Conservation (phyloP, 148 eudicot species). For the Bassia scoparia region DNA sequence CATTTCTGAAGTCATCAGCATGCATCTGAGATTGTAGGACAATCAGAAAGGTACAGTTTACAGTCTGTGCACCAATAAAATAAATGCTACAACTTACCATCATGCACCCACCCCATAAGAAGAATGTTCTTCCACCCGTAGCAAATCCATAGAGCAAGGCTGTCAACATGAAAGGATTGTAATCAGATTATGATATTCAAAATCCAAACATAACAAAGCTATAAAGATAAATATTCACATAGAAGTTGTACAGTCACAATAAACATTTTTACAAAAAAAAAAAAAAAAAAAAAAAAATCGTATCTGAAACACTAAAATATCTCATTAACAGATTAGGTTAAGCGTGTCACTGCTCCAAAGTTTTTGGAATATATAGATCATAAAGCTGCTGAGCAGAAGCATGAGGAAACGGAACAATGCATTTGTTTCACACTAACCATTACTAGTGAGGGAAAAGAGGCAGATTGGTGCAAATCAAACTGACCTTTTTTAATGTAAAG, state of each 20-base stretch:
- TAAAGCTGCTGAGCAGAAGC: background rate
- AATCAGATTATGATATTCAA: too few relatives aligned
- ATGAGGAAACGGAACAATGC: background rate
- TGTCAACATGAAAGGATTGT: too few relatives aligned
- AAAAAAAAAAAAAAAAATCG: background rate
- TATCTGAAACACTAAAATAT: background rate
- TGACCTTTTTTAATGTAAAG: too few relatives aligned
- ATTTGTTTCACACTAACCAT: background rate
- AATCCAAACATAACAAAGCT: constrained; percentile 16
- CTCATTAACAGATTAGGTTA: background rate
- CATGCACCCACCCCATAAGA: constrained; percentile 99
- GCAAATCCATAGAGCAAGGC: constrained; percentile 99
- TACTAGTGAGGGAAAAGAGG: too few relatives aligned
- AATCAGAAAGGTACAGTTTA: constrained; percentile 3
- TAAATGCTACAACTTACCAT: constrained; percentile 57
- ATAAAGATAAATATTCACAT: background rate
- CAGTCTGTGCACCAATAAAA: constrained; percentile 9
- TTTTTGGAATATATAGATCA: background rate
- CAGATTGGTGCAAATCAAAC: too few relatives aligned
- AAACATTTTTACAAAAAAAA: too few relatives aligned
- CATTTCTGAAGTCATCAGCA: constrained; percentile 89
- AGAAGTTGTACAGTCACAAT: background rate
- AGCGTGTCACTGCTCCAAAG: background rate
- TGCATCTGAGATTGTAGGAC: constrained; percentile 64
- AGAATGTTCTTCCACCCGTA: constrained; percentile 93